Conservation (phyloP, 768 basidiomycete genomes). For the Tephrocybe sp. region DNA sequence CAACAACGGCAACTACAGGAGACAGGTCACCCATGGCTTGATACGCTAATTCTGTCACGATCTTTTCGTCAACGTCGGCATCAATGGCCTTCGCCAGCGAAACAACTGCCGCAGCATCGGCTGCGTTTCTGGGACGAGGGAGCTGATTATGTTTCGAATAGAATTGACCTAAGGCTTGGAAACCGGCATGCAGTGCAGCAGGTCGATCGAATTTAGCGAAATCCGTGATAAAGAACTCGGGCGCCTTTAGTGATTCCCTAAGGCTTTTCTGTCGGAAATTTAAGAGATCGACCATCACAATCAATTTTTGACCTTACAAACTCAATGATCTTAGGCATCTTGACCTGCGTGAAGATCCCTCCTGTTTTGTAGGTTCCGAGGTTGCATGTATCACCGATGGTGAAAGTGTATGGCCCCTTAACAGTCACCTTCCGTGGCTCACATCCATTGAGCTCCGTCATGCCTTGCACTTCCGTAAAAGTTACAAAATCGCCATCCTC, state of each 20-base stretch:
- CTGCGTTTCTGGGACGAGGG: constrained; percentile 79
- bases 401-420: constrained; percentile 97
- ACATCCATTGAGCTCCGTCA: constrained; percentile 87
- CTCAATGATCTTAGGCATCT: constrained; percentile 95
- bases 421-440: constrained; percentile 91
- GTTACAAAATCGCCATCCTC: constrained; percentile 98
- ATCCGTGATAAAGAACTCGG: constrained; percentile 93
- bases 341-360: constrained; percentile 97
- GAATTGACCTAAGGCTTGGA: constrained; percentile 91
- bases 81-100: constrained; percentile 78
- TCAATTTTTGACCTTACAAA: constrained; percentile 64
- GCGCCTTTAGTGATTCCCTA: constrained; percentile 74
- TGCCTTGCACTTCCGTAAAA: constrained; percentile 94
- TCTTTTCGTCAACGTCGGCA: constrained; percentile 74
- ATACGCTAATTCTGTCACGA: constrained; percentile 82
- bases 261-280: constrained; percentile 78
- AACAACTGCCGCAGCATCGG: constrained; percentile 76
- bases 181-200: constrained; percentile 85
- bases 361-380: constrained; percentile 80
- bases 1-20: constrained; percentile 90
- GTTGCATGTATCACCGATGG: constrained; percentile 87
- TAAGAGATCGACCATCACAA: constrained; percentile 3
- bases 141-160: constrained; percentile 59
- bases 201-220: constrained; percentile 98
- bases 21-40: constrained; percentile 91